Conservation (phyloP, 1,284 basidiomycete species). For the Tilletiopsis washingtonensis region DNA sequence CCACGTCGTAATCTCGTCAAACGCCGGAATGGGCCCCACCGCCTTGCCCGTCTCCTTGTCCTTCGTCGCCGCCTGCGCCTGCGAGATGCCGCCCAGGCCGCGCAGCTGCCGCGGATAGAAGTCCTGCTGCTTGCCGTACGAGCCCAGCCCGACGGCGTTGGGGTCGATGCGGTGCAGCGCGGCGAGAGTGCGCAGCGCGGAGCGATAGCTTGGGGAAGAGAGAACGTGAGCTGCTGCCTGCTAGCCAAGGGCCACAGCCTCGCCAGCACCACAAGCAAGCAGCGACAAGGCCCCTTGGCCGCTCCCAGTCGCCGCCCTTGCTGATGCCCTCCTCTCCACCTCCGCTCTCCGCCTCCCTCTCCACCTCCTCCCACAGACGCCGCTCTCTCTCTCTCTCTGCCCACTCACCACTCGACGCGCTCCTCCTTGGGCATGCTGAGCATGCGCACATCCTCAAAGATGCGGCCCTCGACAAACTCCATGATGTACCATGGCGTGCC, state of each 20-base stretch:
- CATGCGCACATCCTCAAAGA: slow-evolving; percentile 79
- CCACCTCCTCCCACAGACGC: too few species aligned
- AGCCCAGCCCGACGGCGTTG: slow-evolving; percentile 60
- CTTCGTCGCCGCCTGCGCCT: slow-evolving; percentile 60
- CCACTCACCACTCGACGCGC: slow-evolving; percentile 62
- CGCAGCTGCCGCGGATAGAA: slow-evolving; percentile 91
- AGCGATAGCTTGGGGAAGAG: slow-evolving; percentile 26
- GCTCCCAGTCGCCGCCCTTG: too few species aligned
- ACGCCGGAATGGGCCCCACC: slow-evolving; percentile 58
- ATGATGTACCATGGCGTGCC: slow-evolving; percentile 92
- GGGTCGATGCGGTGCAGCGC: slow-evolving; percentile 67
- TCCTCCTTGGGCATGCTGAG: slow-evolving; percentile 51
- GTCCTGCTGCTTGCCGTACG: slow-evolving; percentile 67
- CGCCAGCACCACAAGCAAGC: too few species aligned
- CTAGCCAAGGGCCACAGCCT: too few species aligned
- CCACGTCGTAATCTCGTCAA: slow-evolving; percentile 67
- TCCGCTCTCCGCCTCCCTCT: too few species aligned
- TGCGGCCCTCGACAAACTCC: slow-evolving; percentile 79
- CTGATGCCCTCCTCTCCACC: too few species aligned
- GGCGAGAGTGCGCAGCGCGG: slow-evolving; percentile 57
- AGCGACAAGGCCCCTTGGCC: too few species aligned
- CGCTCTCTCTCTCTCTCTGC: too few species aligned
- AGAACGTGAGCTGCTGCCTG: too few species aligned
- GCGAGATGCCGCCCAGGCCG: slow-evolving; percentile 66
- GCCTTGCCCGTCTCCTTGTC: slow-evolving; percentile 60